These are phyloP conservation scores for Acacia melanoxylon DNA, from an alignment of 306 rosid genomes.

Conservation along the genomic window DNA sequence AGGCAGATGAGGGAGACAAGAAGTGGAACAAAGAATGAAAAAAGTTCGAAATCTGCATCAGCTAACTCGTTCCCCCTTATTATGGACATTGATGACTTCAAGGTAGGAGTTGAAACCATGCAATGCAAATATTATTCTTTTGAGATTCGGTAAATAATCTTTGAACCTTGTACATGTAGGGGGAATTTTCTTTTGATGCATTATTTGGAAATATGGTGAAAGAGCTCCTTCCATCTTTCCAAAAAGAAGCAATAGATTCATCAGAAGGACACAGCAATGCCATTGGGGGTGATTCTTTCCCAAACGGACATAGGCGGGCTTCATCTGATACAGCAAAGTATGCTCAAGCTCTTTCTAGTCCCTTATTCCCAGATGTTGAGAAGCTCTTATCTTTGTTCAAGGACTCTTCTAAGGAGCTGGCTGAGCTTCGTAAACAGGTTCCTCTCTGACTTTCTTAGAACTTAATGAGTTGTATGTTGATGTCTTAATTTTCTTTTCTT, in stretches of 20 bases:
- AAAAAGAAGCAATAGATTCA: slow-evolving; percentile 57
- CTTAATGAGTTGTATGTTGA: neutral
- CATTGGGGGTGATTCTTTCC: slow-evolving; percentile 42
- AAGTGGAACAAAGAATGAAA: slow-evolving; percentile 45
- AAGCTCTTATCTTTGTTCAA: slow-evolving; percentile 62
- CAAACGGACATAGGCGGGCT: slow-evolving; percentile 57
- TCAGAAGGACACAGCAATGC: slow-evolving; percentile 45
- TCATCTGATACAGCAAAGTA: slow-evolving; percentile 50
- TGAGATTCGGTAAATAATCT: neutral
- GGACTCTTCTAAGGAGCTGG: slow-evolving; percentile 69
- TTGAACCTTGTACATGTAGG: slow-evolving; percentile 40
- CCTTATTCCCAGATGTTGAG: slow-evolving; percentile 74
- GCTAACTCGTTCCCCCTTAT: slow-evolving; percentile 56
- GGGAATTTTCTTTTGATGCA: slow-evolving; percentile 68
- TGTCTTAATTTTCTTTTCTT: slow-evolving; percentile 8
- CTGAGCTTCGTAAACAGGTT: slow-evolving; percentile 73
- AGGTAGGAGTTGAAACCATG: slow-evolving; percentile 43
- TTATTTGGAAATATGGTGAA: slow-evolving; percentile 74
- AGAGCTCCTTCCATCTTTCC: slow-evolving; percentile 71
- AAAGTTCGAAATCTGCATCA: slow-evolving; percentile 39
- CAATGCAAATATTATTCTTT: neutral
- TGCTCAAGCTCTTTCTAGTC: slow-evolving; percentile 44
- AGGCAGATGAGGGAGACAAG: slow-evolving; percentile 70
- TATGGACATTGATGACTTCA: slow-evolving; percentile 67
- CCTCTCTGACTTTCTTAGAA: neutral